phyloP scores from a whole-genome alignment of 148 eudicot species.

The Rhododendron molle region DNA sequence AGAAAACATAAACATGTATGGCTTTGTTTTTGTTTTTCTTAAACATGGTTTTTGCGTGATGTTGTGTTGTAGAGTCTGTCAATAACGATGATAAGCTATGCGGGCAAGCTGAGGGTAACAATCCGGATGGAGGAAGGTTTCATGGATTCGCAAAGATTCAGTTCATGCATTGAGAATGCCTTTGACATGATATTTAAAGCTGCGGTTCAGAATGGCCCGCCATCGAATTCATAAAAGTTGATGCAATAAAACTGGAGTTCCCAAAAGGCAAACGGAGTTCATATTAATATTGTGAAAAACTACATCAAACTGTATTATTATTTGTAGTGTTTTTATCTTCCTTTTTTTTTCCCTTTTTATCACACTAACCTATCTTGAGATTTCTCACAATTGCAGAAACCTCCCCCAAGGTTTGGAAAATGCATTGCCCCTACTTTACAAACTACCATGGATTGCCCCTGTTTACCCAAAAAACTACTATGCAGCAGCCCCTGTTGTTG shows the following conservation, averaged over 20 bases:
- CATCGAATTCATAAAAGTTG: neutral
- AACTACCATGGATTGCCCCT: too few relatives aligned
- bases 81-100: constrained; percentile 43
- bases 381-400: neutral
- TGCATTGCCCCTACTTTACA: neutral
- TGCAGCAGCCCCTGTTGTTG: too few relatives aligned
- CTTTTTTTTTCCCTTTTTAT: too few relatives aligned
- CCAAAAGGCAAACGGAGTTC: neutral
- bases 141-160: constrained; percentile 42
- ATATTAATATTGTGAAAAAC: too few relatives aligned
- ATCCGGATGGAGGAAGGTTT: constrained; percentile 44
- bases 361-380: neutral
- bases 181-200: constrained; percentile 39
- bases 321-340: too few relatives aligned
- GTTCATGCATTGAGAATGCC: constrained; percentile 45
- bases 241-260: neutral
- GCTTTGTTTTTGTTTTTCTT: too few relatives aligned
- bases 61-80: constrained; percentile 14
- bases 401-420: neutral
- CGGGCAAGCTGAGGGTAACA: constrained; percentile 39
- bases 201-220: constrained; percentile 14
- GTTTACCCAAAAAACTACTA: too few relatives aligned
- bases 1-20: neutral
- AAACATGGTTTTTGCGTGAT: neutral
- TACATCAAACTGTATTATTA: too few relatives aligned